Conservation (phyloP, 2,329 filamentous ascomycete species). For the Botrytis fragariae region DNA sequence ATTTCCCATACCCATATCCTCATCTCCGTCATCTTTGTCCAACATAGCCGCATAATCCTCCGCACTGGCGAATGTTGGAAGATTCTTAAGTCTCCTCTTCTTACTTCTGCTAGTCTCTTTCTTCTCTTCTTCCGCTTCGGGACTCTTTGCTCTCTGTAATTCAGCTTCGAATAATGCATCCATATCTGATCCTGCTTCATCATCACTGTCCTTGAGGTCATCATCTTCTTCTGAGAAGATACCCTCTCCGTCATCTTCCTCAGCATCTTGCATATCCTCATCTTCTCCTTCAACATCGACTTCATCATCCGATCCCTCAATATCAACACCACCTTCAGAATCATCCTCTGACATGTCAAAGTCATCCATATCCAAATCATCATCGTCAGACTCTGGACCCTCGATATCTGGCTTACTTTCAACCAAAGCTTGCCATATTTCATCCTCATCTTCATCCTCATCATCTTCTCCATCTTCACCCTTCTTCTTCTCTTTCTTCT, state of each 20-base stretch:
- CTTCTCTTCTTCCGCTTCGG: conserved; percentile 38
- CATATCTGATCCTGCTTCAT: conserved; percentile 53
- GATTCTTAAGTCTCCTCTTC: conserved; percentile 79
- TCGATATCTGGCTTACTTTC: conserved; percentile 76
- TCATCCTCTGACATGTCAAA: conserved; percentile 51
- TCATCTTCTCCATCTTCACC: conserved; percentile 45
- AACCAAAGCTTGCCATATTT: conserved; percentile 90
- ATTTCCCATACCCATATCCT: conserved; percentile 29
- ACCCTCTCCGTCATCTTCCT: conserved; percentile 33
- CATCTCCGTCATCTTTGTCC: conserved; percentile 62
- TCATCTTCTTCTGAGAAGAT: conserved; percentile 41
- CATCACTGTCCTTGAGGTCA: conserved; percentile 43
- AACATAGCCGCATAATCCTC: conserved; percentile 92
- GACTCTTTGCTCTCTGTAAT: conserved; percentile 39
- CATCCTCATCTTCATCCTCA: conserved; percentile 62
- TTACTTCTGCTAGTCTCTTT: conserved; percentile 52
- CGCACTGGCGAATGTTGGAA: conserved; percentile 88
- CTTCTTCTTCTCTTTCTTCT: conserved; percentile 55
- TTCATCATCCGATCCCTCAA: conserved; percentile 44
- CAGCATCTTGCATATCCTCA: conserved; percentile 21
- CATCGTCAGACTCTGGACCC: conserved; percentile 56
- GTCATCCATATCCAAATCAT: conserved; percentile 49
- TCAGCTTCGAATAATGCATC: conserved; percentile 42
- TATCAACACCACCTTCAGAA: conserved; percentile 47
- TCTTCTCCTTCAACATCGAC: conserved; percentile 33